phyloP scores from a whole-genome alignment of 371 early-diverging fungal genomes.

The Saksenaea oblongispora region DNA sequence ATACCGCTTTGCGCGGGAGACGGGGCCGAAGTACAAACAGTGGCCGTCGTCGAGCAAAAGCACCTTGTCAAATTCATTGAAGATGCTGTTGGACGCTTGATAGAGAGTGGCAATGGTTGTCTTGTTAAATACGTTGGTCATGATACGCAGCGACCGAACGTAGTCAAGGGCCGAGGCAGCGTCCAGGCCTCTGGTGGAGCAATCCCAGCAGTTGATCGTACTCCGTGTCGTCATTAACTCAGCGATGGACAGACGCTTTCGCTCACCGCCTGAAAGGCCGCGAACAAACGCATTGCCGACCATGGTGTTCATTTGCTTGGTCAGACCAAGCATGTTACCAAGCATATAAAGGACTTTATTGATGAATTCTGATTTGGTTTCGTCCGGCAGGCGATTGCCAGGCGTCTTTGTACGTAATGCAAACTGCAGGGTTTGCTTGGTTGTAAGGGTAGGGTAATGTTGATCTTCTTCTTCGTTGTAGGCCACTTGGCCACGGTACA shows the following conservation, averaged over 20 bases:
- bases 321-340: constrained; percentile 72
- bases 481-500: constrained; percentile 61
- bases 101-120: constrained; percentile 69
- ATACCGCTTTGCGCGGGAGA: constrained; percentile 61
- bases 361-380: constrained; percentile 44
- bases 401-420: constrained; percentile 71
- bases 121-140: constrained; percentile 63
- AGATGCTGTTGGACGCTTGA: constrained; percentile 77
- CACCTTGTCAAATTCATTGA: constrained; percentile 75
- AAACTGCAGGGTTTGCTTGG: constrained; percentile 67
- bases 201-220: constrained; percentile 81
- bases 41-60: constrained; percentile 71
- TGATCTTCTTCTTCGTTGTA: constrained; percentile 75
- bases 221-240: constrained; percentile 82
- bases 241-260: constrained; percentile 86
- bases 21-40: constrained; percentile 76
- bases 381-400: constrained; percentile 50
- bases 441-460: constrained; percentile 68
- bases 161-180: constrained; percentile 86
- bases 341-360: constrained; percentile 50
- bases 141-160: constrained; percentile 65
- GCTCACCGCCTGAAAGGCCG: constrained; percentile 86
- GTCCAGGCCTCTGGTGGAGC: constrained; percentile 90
- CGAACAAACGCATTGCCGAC: constrained; percentile 85
- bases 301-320: constrained; percentile 73